Evolutionary conservation across 352 stramenopile genomes (phyloP), one percentile per base, ranked within the genome.

Genomic region (Phytopythium chamaehyphon): DNA sequence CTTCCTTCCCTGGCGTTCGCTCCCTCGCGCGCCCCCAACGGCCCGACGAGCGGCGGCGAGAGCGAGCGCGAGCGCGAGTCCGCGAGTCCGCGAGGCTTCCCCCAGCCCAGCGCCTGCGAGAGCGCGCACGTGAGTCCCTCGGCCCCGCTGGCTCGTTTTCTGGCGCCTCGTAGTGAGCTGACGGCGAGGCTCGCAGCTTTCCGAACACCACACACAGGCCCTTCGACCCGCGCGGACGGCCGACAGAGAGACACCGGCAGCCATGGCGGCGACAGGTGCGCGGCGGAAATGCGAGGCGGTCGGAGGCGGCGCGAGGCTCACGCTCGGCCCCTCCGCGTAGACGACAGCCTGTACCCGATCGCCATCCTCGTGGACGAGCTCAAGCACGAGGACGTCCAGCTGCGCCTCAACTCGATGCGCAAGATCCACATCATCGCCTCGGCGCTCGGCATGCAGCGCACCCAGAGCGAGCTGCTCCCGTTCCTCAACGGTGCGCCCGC

Each of bases 401-500:
- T 96, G 49, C 85, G 89, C 22, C 73, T 96, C n/a, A 96, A 96
- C 62, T 88, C 89, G 53, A 96, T 96, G 65, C 83, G 83, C 50
- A 86, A 95, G 72, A 88, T 97, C 51, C 76, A 86, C 57, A 73
- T 91, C 47, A 97, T 97, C 40, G 87, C 90, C 16, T 73, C 84
- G 49, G 93, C 93, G 18, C 70, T 98, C 23, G 94, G 94, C 6
- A 74, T 77, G 7, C 77, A 97, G 45, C 84, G 94, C 36, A 96
- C 91, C 49, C 74, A 88, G 42, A 79, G 95, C 37, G 97, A 99
- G 76, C 76, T 99, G 15, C 61, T 99, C n/a, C 96, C 97, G 2
- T 99, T 99, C 61, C 73, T 99, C 35, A 96, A 96, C 56, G 88
- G 88, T 44, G 7, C 28, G 35, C 22, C 2, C 28, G 4, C 33